Base-by-base conservation (phyloP, 2,329 filamentous ascomycete genomes). In the Fusarium guadeloupense region DNA sequence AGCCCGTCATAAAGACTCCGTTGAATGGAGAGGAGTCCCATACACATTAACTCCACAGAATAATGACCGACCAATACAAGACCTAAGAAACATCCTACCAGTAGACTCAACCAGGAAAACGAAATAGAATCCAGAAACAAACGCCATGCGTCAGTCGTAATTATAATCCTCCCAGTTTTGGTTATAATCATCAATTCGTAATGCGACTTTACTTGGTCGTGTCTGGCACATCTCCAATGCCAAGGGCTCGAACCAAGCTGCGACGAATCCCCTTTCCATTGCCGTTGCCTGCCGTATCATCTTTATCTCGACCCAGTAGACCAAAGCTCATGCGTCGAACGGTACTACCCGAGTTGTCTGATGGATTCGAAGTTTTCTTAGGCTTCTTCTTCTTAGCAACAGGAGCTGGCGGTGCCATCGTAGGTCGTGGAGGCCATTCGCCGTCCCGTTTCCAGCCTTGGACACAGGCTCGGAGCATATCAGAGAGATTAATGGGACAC, bases 361-460 rank as follows among this genome's bases (percentile, higher is more conserved):
- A 25, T 4, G 63, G 53, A 4, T 56, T 50, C 3, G 59, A 44
- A 2, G 65, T 50, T 25, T 66, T 67, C 69, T 73, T 72, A 62
- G 48, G 50, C 47, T 76, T 80, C 72, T 75, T 80, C 65, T 76
- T 80, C 33, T 76, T 75, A 10, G 75, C 69, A 4, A 74, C 75
- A 5, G 77, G 70, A 10, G 64, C 30, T 65, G 74, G 57, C 69
- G 75, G 48, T 66, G 77, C 51, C 78, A 60, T 81, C 73, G 69
- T 84, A 79, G 39, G 80, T 67, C 40, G 82, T 70, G 16, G 92
- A 5, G 94, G 93, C 94, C 94, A 98, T 75, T 97, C 92, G 14
- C 93, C 93, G 69, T 95, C 92, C 34, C 91, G 84, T 75, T 96
- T 96, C 94, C 94, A 97, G 37, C 94, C 94, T 23, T 89, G 83